Evolutionary conservation across 257 asterid species (phyloP).

Genomic region (Asclepias syriaca): DNA sequence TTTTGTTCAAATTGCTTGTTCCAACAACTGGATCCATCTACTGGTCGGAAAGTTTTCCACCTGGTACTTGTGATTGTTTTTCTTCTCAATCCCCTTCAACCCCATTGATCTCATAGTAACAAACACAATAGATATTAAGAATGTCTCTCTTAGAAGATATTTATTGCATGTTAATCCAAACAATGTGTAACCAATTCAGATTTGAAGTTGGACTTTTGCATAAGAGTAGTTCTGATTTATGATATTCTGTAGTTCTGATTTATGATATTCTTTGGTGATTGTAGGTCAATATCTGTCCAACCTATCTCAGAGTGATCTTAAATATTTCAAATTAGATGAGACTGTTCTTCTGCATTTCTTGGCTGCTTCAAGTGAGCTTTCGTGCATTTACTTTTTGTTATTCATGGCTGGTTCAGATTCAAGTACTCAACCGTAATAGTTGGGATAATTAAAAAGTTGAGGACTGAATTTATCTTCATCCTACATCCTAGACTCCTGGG

Average conservation of each 20-base stretch:
- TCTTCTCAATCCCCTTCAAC: background rate
- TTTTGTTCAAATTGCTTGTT: constrained; percentile 40
- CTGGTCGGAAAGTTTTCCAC: constrained; percentile 70
- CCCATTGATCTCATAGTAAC: background rate
- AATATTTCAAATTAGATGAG: constrained; percentile 64
- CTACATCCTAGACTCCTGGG: background rate
- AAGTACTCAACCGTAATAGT: background rate
- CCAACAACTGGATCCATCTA: constrained; percentile 60
- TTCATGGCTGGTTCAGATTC: background rate
- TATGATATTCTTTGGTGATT: constrained; percentile 10
- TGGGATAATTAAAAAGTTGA: background rate
- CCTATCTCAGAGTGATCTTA: constrained; percentile 59
- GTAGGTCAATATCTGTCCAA: constrained; percentile 52
- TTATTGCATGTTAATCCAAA: background rate
- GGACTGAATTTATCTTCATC: background rate
- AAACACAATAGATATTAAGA: background rate
- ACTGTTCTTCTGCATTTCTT: constrained; percentile 52
- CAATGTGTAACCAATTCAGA: background rate
- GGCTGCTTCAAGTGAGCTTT: constrained; percentile 62
- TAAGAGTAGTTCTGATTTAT: background rate
- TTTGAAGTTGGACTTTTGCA: background rate
- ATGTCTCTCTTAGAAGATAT: background rate
- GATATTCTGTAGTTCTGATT: constrained; percentile 3
- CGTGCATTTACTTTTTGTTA: background rate
- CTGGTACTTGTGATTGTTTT: constrained; percentile 40